Conservation (phyloP, 106 monocot species). For the Phalaenopsis aphrodite region DNA sequence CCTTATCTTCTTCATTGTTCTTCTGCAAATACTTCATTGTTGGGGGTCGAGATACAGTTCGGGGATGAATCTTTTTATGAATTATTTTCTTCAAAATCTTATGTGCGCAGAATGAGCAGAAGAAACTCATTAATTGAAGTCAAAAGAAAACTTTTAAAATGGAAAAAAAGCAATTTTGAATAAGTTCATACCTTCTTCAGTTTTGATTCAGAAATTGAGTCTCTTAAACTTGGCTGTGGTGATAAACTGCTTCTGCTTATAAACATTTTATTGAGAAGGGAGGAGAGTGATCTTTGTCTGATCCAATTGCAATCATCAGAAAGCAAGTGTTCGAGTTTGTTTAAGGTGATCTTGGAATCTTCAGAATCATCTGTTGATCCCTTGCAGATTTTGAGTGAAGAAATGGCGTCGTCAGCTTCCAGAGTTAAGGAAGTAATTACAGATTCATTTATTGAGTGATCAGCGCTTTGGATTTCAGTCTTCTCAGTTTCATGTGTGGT, state of each 20-base stretch:
- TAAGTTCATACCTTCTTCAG: conserved; percentile 6
- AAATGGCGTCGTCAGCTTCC: not conserved
- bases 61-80: conserved; percentile 61
- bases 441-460: not conserved
- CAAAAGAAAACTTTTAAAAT: not conserved
- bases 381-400: not conserved
- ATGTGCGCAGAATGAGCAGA: not conserved
- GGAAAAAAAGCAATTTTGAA: not conserved
- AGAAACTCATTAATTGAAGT: not conserved
- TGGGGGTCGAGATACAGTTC: conserved; percentile 11
- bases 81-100: conserved; percentile 55
- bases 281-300: conserved; percentile 6
- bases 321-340: not conserved
- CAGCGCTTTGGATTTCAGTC: not conserved
- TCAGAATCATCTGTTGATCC: not conserved
- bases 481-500: not conserved
- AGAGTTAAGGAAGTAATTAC: not conserved
- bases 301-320: not conserved
- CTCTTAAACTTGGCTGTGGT: conserved; percentile 10
- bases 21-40: conserved; percentile 24
- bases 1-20: conserved; percentile 21
- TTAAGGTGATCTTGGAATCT: not conserved
- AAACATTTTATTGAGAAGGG: conserved; percentile 19
- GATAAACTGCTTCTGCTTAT: conserved; percentile 12
- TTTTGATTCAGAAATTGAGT: conserved; percentile 17